Evolutionary conservation across 2,329 filamentous ascomycete species (phyloP), one percentile per base, ranked within the genome.

Genomic region (Helicocarpus griseus): DNA sequence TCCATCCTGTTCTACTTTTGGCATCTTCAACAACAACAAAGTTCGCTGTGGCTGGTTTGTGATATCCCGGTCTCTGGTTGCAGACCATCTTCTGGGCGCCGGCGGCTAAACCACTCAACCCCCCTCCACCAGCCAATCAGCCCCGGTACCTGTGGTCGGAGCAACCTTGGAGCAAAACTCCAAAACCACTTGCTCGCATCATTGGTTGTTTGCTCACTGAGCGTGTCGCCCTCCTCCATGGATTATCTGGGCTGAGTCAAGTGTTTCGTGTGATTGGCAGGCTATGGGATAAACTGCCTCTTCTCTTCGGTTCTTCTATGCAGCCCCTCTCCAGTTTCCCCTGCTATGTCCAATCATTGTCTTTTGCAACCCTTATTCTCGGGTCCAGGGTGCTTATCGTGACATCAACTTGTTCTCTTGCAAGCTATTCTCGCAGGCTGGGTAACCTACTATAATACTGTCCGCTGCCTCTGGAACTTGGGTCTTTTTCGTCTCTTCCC

Each of bases 401-500:
- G 44, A 24, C 44, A 24, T 35, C 29, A 35, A n/a, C 11, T 28
- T 35, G 17, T 19, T 5, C n/a, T 22, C 14, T 5, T n/a, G 8
- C 3, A n/a, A n/a, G 9, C 24, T n/a, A 21, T 17, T 5, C 7
- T 13, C 6, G 3, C 8, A n/a, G 26, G 40, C 19, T n/a, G 28
- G 29, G 29, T 35, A 46, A 46, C 29, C n/a, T 24, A 46, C 29
- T n/a, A n/a, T n/a, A 35, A 46, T 45, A 45, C 26, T 17, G 31
- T 35, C 17, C 44, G 22, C 14, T 21, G 44, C 28, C 19, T 14
- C 28, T 22, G 44, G 19, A 24, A 11, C 5, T 17, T 21, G 24
- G 26, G 24, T 5, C 9, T 19, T 24, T 21, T 22, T 63, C 65
- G 40, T 52, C 57, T 55, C 56, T 50, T 55, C 52, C 58, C 55